Conservation (phyloP, 2,329 filamentous ascomycete genomes). For the Penicillium glabrum region DNA sequence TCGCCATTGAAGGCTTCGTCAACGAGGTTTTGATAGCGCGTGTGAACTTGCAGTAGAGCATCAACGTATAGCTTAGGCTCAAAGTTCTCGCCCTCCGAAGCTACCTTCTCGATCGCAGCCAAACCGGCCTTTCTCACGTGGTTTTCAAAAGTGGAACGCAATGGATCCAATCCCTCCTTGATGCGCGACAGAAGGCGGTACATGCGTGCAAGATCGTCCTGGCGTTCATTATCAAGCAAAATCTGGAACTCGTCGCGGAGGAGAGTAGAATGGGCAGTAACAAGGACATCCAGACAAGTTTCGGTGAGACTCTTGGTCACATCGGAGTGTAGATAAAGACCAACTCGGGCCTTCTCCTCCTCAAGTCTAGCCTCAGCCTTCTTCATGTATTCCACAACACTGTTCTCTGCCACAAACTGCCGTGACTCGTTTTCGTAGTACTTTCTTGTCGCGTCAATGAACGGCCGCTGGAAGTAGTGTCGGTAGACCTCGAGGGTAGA, state of each 20-base stretch:
- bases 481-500: slow-evolving; percentile 95
- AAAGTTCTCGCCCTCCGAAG: slow-evolving; percentile 80
- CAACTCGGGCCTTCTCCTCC: slow-evolving; percentile 92
- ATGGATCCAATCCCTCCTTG: slow-evolving; percentile 83
- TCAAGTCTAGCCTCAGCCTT: slow-evolving; percentile 88
- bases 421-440: slow-evolving; percentile 94
- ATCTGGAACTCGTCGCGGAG: slow-evolving; percentile 94
- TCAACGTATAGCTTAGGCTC: slow-evolving; percentile 98
- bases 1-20: slow-evolving; percentile 92
- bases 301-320: slow-evolving; percentile 83
- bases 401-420: slow-evolving; percentile 93
- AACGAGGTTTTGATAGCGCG: slow-evolving; percentile 86
- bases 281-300: slow-evolving; percentile 83
- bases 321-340: slow-evolving; percentile 86
- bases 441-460: slow-evolving; percentile 75
- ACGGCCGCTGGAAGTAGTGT: slow-evolving; percentile 87
- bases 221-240: slow-evolving; percentile 87
- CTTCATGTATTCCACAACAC: slow-evolving; percentile 99
- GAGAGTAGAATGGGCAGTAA: slow-evolving; percentile 81
- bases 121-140: slow-evolving; percentile 90
- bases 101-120: slow-evolving; percentile 85
- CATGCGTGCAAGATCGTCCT: slow-evolving; percentile 95
- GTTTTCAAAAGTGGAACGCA: slow-evolving; percentile 82
- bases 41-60: slow-evolving; percentile 89
- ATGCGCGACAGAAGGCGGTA: slow-evolving; percentile 89